Percentiles rank a stretch among this genome's conserved stretches.
Evolutionary conservation across 176 grass and related monocot genomes (phyloP).

Genomic region (Chrysopogon serrulatus): DNA sequence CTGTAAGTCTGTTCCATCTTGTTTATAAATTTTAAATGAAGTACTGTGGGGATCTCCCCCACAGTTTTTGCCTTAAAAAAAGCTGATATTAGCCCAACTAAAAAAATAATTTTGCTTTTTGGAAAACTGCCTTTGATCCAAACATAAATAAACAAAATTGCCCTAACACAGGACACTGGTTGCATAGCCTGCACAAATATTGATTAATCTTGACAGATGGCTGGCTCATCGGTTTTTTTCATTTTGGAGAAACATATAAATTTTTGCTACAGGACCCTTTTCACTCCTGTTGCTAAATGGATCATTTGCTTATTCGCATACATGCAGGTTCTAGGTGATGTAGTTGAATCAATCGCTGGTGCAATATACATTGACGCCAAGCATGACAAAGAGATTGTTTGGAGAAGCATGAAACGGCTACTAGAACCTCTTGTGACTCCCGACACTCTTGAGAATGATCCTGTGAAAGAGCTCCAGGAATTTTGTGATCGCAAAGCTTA

Average conservation of each 20-base stretch:
- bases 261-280: neutral
- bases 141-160: neutral
- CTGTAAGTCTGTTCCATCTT: no score
- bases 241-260: neutral
- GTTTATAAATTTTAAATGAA: no score
- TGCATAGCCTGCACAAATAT: neutral
- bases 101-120: neutral
- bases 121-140: neutral
- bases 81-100: neutral
- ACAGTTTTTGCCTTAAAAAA: no score
- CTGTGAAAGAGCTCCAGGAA: conserved; percentile 49
- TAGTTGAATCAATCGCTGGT: conserved; percentile 66
- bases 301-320: neutral
- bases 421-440: conserved; percentile 65
- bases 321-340: conserved; percentile 68
- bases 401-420: conserved; percentile 51
- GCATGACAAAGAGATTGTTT: conserved; percentile 46
- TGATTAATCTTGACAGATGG: neutral
- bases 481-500: conserved; percentile 33
- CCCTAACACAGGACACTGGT: neutral
- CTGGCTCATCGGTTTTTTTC: neutral
- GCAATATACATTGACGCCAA: conserved; percentile 61
- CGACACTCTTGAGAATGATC: conserved; percentile 43
- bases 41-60: no score
- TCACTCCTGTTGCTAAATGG: neutral